Base-by-base conservation (phyloP, 2,329 filamentous ascomycete genomes). In the Aspergillus sergii region DNA sequence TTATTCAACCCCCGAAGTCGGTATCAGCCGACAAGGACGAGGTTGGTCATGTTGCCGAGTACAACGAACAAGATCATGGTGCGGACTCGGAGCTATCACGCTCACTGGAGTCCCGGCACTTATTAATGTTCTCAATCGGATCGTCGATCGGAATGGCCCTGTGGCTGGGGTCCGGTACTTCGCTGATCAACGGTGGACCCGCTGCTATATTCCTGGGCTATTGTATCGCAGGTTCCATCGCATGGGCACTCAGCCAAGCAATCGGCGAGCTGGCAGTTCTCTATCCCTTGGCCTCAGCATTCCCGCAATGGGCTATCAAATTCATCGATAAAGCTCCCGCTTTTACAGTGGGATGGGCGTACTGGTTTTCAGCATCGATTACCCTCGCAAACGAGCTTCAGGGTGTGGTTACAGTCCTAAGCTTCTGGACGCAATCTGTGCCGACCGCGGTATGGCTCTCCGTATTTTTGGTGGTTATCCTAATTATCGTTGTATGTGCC, bases 341-440 rank as follows among this genome's bases (percentile, higher is more conserved):
- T 0, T 82, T 83, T 63, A 78, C 81, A 5, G 72, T 83, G 1
- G 81, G 81, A 1, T 83, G 81, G 79, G 79, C 79, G 1, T 83
- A 83, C 64, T 82, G 79, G 72, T 80, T 82, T 65, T 75, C 71
- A 4, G 80, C 76, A 62, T 76, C 73, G 59, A 81, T 82, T 62
- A 80, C 76, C 16, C 78, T 83, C 59, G 80, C 81, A 54, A 82
- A 79, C 63, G 79, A 81, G 58, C 71, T 80, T 0, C 72, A 77
- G 62, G 69, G 77, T n/a, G 75, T 79, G 21, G 75, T 76, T 11
- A 81, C 80, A 0, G 72, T 82, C 2, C 70, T 83, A n/a, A 65
- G 66, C 10, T 83, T 79, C 70, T 83, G 81, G 81, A 83, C 79
- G 1, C 67, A 72, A 30, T 71, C 71, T 4, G 76, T 82, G 0